Base-by-base conservation (phyloP, 2,329 filamentous ascomycete genomes). In the Neonectria faginata region DNA sequence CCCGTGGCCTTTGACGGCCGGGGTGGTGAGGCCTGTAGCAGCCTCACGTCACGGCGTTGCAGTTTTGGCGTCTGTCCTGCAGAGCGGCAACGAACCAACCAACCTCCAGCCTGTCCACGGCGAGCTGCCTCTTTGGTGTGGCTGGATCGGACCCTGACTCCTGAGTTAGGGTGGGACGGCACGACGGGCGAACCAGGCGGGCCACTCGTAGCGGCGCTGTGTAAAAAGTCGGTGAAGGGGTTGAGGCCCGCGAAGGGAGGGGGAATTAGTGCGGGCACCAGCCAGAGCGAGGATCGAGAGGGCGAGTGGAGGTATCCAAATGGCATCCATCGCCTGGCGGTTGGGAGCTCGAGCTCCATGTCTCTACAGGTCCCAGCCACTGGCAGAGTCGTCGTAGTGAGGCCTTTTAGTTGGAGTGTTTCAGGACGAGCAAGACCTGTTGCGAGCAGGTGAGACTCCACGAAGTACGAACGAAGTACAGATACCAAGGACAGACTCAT, bases 161-260 rank as follows among this genome's bases (percentile, higher is more conserved):
- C 65, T 69, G 66, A 70, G 63, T 60, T 64, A 60, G 47, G 64
- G 72, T 68, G 72, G 72, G 68, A 72, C 70, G 51, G 60, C 63
- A 67, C 67, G 47, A 60, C 57, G 57, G 56, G 67, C 65, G 70
- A 73, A 62, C 60, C 66, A 61, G 54, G 64, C 61, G 67, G 66
- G 67, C 72, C 73, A 75, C 73, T 67, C 60, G 60, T 54, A 67
- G 67, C 57, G 67, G 68, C 54, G 59, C 66, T 57, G 57, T 54
- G 66, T 64, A 75, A 76, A 51, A 76, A 76, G 74, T 76, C 74
- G 74, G 74, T 76, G 74, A 76, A 73, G 72, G 64, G 64, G 59
- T 65, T 66, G 65, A 65, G 66, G 54, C 65, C 57, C 56, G 62
- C 62, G 55, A 18, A 63, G 59, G 62, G 65, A 67, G 70, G 70